These are phyloP conservation scores for Vigna radiata DNA, from an alignment of 306 rosid genomes.

Conservation along the genomic window DNA sequence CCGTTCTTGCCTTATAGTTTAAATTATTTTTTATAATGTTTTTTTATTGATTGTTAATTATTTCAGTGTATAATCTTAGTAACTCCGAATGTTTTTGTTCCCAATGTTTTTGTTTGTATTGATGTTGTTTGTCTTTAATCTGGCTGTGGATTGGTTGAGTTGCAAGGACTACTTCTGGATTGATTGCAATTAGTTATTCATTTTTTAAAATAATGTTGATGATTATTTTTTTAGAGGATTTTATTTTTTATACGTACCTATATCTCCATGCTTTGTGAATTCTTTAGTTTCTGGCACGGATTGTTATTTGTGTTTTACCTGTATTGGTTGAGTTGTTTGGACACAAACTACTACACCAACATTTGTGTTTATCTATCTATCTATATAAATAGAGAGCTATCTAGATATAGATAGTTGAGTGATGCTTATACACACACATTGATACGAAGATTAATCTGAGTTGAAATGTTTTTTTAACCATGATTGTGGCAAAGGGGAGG, in stretches of 20 bases:
- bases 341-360: not conserved
- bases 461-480: not conserved
- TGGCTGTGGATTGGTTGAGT: not conserved
- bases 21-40: too few species aligned
- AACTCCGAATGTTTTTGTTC: not conserved
- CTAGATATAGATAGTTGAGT: not conserved
- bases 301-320: conserved; percentile 17
- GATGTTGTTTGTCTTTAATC: conserved; percentile 7
- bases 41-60: not conserved
- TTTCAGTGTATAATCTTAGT: not conserved
- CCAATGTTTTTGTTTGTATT: not conserved
- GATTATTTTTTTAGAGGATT: not conserved
- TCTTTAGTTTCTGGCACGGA: not conserved
- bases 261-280: not conserved
- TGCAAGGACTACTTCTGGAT: not conserved
- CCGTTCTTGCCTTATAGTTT: not conserved
- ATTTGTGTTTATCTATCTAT: not conserved
- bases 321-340: not conserved
- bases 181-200: not conserved
- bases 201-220: too few species aligned
- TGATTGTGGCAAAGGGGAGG: not conserved
- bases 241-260: not conserved
- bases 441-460: not conserved
- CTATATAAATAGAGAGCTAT: not conserved
- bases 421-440: too few species aligned